A percentile compares a stretch with the other conserved stretches of the same genome.
phyloP scores from a whole-genome alignment of 306 rosid genomes.

The Trifolium fragiferum region DNA sequence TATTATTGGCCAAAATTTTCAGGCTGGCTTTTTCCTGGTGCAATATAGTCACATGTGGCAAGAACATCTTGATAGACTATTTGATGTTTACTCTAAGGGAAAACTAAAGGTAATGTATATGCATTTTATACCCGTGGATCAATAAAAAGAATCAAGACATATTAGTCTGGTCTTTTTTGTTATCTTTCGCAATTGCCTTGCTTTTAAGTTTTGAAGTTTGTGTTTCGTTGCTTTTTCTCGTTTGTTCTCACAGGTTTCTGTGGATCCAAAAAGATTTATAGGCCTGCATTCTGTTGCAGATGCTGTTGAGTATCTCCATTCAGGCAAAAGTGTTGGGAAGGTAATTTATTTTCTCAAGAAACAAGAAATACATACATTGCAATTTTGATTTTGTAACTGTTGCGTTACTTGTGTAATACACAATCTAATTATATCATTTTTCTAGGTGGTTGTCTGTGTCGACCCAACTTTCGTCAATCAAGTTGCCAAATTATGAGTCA shows the following conservation, averaged over 20 bases:
- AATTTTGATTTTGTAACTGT: slow-evolving; percentile 27
- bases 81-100: slow-evolving; percentile 66
- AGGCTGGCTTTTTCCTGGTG: slow-evolving; percentile 94
- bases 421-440: slow-evolving; percentile 25
- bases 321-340: slow-evolving; percentile 97
- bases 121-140: slow-evolving; percentile 10
- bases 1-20: slow-evolving; percentile 42
- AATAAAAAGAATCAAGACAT: not conserved
- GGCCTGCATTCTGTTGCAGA: slow-evolving; percentile 77
- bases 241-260: slow-evolving; percentile 56
- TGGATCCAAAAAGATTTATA: slow-evolving; percentile 83
- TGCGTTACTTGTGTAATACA: not conserved
- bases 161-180: slow-evolving; percentile 8
- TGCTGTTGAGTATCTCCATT: slow-evolving; percentile 95
- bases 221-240: slow-evolving; percentile 22
- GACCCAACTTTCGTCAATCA: slow-evolving; percentile 70
- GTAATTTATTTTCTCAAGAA: slow-evolving; percentile 50
- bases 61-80: slow-evolving; percentile 77
- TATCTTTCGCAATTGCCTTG: slow-evolving; percentile 32
- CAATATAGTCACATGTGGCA: slow-evolving; percentile 87
- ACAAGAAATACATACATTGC: not conserved
- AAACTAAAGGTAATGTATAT: slow-evolving; percentile 73
- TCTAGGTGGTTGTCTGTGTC: slow-evolving; percentile 86
- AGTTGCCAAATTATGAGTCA: slow-evolving; percentile 68
- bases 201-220: slow-evolving; percentile 7